Evolutionary conservation across 192 early-diverging fungal species (phyloP), one percentile per base, ranked within the genome.

Genomic region (Coemansia sp.): DNA sequence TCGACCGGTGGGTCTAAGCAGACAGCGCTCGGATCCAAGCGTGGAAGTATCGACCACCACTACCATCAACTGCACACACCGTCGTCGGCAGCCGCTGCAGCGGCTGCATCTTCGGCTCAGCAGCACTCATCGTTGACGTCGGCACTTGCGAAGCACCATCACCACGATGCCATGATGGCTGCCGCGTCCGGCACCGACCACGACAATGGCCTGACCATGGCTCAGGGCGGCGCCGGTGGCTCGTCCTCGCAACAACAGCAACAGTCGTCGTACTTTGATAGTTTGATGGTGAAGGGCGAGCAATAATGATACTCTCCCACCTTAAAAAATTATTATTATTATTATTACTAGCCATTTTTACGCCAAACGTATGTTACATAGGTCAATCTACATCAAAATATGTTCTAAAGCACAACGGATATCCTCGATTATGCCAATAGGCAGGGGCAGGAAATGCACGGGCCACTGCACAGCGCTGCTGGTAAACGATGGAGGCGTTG

Each of bases 41-140:
- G 79, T 46, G 74, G 74, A 36, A 81, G 79, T 64, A 64, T 81
- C 6, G 79, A 81, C 67, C 70, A 81, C 54, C 79, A 81, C 61
- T 81, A 81, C 48, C 72, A 67, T 19, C 61, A 65, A 40, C 40
- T 75, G 51, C 78, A 81, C 21, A 54, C 63, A 24, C 59, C 66
- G 21, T 42, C 65, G 31, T 33, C 54, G 31, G 63, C 68, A 63
- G 62, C 72, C 45, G 59, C 67, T 51, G 37, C 70, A 66, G 63
- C n/a, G 19, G 46, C 46, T 48, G 46, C 21, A 2, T 24, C 46
- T 9, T 48, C 46, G n/a, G 46, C 51, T 31, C 64, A 69, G 31
- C 73, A 67, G 61, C 70, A 74, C 35, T 67, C 68, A 44, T 75
- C 74, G 6, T 60, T 62, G 50, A 65, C 67, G 36, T 66, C 74